A percentile compares a stretch with the other conserved stretches of the same genome.
Evolutionary conservation across 768 basidiomycete species (phyloP).

Genomic region (Phanerochaete carnosa): DNA sequence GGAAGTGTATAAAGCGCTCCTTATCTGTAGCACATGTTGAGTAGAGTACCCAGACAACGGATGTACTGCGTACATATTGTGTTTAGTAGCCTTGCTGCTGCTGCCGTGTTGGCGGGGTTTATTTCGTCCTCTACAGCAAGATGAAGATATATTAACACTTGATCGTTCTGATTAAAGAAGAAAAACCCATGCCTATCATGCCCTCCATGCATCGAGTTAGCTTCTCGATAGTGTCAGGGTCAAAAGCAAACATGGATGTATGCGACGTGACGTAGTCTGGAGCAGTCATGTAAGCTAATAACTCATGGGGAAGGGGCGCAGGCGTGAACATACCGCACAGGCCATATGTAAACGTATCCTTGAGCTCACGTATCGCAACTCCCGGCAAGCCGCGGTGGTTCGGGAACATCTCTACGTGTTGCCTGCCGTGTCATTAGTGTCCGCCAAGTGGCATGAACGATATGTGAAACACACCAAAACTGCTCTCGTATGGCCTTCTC

Average conservation of each 20-base stretch:
- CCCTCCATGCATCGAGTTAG: neutral
- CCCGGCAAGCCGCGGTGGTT: conserved; percentile 1
- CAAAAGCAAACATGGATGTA: conserved; percentile 10
- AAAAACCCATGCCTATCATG: no score
- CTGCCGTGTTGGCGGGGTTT: neutral
- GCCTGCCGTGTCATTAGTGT: conserved; percentile 7
- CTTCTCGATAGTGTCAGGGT: neutral
- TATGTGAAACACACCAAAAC: conserved; percentile 1
- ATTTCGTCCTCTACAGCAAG: neutral
- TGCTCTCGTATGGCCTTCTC: neutral
- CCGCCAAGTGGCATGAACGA: no score
- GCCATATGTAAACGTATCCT: conserved; percentile 5
- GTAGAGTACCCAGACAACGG: no score
- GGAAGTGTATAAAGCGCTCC: conserved; percentile 36
- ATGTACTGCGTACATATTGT: neutral
- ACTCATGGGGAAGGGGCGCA: neutral
- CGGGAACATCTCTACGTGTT: conserved; percentile 21
- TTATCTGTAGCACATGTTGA: conserved; percentile 22
- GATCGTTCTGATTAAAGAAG: no score
- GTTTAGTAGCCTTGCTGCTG: neutral
- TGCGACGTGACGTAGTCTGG: conserved; percentile 1
- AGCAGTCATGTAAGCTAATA: neutral
- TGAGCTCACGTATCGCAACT: conserved; percentile 6
- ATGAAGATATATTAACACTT: neutral
- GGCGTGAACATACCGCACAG: conserved; percentile 11